A percentile compares a stretch with the other conserved stretches of the same genome.
Conservation (phyloP, 2,329 filamentous ascomycete genomes). For the Gyromitra esculenta region DNA sequence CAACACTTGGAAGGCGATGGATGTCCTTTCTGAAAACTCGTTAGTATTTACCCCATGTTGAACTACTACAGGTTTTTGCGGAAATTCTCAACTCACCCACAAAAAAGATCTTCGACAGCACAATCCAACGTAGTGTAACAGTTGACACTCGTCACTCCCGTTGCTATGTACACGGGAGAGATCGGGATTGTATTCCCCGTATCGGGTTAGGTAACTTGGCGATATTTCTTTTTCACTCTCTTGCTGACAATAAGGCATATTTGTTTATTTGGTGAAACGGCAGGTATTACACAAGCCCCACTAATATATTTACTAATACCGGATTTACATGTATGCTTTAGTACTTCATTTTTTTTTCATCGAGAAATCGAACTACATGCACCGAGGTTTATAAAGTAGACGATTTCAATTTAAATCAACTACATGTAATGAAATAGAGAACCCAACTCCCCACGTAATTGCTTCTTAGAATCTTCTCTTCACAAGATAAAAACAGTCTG, state of each 20-base stretch:
- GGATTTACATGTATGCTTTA: too few relatives aligned
- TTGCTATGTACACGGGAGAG: neutral
- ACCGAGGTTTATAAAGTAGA: neutral
- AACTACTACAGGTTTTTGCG: neutral
- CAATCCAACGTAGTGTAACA: conserved; percentile 19
- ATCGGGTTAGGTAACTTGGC: conserved; percentile 13
- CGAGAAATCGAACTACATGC: too few relatives aligned
- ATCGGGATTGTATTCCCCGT: conserved; percentile 7
- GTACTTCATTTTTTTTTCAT: too few relatives aligned
- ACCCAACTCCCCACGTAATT: neutral
- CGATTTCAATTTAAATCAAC: conserved; percentile 8
- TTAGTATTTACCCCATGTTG: neutral
- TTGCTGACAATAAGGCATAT: neutral
- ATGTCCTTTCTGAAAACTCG: neutral
- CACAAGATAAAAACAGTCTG: neutral
- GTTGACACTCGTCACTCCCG: neutral
- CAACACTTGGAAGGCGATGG: neutral
- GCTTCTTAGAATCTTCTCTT: neutral
- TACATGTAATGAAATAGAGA: neutral
- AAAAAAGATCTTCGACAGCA: neutral
- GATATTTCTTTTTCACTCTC: conserved; percentile 11
- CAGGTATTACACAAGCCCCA: too few relatives aligned
- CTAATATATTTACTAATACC: too few relatives aligned
- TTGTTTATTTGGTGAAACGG: conserved; percentile 23
- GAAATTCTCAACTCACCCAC: neutral